phyloP scores from a whole-genome alignment of 192 early-diverging fungal species.

The Coemansia sp. region DNA sequence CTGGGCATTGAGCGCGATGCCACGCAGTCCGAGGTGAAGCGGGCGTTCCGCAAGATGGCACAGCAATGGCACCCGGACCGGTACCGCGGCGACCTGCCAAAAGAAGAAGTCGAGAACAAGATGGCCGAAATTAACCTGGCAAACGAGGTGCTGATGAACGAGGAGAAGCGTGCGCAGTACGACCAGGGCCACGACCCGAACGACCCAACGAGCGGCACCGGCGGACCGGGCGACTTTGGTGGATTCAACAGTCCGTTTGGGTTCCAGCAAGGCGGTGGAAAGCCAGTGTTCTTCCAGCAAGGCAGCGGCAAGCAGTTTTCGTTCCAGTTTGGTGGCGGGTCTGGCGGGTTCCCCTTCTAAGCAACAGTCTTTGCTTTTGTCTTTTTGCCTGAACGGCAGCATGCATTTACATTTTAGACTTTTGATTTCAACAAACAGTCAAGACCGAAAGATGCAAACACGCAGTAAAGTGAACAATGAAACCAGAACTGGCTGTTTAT shows the following conservation, averaged over 20 bases:
- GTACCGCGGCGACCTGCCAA: constrained; percentile 70
- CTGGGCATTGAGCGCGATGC: constrained; percentile 78
- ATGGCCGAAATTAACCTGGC: constrained; percentile 94
- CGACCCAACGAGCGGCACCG: constrained; percentile 61
- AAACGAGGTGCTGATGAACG: constrained; percentile 79
- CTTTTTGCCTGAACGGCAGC: background rate
- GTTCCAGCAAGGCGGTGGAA: constrained; percentile 59
- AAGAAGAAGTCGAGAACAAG: constrained; percentile 79
- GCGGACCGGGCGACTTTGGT: constrained; percentile 36
- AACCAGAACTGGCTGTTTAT: no score
- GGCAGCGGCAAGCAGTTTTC: constrained; percentile 52
- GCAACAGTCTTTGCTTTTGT: background rate
- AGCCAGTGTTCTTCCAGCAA: constrained; percentile 58
- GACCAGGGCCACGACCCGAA: constrained; percentile 80
- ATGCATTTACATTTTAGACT: no score
- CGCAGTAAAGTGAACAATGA: no score
- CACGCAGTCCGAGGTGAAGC: constrained; percentile 77
- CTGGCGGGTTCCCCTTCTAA: constrained; percentile 53
- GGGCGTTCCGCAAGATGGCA: constrained; percentile 86
- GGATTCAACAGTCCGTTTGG: constrained; percentile 49
- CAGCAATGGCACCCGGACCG: constrained; percentile 85
- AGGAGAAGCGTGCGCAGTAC: constrained; percentile 63
- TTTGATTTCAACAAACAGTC: no score
- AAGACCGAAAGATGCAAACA: no score
- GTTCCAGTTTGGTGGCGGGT: constrained; percentile 52